Base-by-base conservation (phyloP, 2,329 filamentous ascomycete genomes). In the Tothia fuscella region DNA sequence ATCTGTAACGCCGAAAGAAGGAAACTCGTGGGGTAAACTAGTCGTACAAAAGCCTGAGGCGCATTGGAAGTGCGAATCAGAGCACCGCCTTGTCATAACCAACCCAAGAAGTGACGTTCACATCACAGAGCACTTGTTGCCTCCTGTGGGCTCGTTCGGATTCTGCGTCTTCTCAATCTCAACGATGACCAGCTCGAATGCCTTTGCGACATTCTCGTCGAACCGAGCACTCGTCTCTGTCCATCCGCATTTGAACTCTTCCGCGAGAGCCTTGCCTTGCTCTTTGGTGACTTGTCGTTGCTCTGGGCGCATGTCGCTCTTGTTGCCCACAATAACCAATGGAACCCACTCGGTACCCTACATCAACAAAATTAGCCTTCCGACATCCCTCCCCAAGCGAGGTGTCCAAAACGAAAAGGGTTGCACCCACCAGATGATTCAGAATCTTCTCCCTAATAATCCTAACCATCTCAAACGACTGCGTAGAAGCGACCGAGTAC, bases 381-480 rank as follows among this genome's bases (percentile, higher is more conserved):
- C 37, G 17, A 24, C n/a, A 24, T 28, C 26, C 25, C 16, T n/a
- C n/a, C n/a, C n/a, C n/a, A 6, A 22, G 9, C 21, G 25, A 32
- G 44, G 38, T 6, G 10, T 35, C 21, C n/a, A 6, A n/a, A 33
- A 29, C 19, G 17, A 34, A 17, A 12, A 20, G n/a, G 30, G n/a
- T n/a, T n/a, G n/a, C 22, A 63, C 78, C 57, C 67, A 94, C 89
- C 49, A 96, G 67, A 59, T 96, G 89, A 60, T 94, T 94, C 45
- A 98, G 69, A 48, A 98, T 95, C 72, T 96, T 98, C 61, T 96
- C 89, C 20, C 88, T 74, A 51, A 98, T 94, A 46, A 95, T 86
- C 55, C 84, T 78, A 38, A 94, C 82, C 89, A 96, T 98, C 60
- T 98, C 91, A 57, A 95, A 96, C 7, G 87, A 93, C 53, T 91